Conservation (phyloP, 2,329 filamentous ascomycete species). For the Aspergillus sp. region DNA sequence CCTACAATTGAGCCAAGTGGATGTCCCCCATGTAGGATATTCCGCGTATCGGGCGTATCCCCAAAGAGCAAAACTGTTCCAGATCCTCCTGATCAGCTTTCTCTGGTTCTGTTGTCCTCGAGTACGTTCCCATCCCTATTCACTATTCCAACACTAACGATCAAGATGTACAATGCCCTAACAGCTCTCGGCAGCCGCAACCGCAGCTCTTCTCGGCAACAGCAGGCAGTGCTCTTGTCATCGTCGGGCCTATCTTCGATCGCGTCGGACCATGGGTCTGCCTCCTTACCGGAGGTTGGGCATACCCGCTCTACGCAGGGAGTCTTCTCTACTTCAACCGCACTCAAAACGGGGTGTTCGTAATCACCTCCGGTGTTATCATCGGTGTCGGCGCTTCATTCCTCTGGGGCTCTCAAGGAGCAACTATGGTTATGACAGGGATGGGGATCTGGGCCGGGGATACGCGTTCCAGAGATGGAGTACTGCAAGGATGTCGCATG, state of each 20-base stretch:
- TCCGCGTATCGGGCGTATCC: too few relatives aligned
- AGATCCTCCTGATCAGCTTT: slow-evolving; percentile 50
- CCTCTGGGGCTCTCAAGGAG: neutral
- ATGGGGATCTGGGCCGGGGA: slow-evolving; percentile 62
- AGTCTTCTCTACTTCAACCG: slow-evolving; percentile 47
- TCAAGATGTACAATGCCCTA: slow-evolving; percentile 52
- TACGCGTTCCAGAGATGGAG: slow-evolving; percentile 65
- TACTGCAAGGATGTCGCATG: slow-evolving; percentile 37
- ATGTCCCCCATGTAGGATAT: too few relatives aligned
- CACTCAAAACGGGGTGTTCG: slow-evolving; percentile 36
- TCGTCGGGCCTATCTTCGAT: slow-evolving; percentile 47
- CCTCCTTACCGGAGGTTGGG: slow-evolving; percentile 48
- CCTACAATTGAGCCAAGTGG: too few relatives aligned
- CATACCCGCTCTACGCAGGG: slow-evolving; percentile 48
- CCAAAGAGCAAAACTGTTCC: slow-evolving; percentile 20
- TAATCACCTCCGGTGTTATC: neutral
- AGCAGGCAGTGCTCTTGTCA: slow-evolving; percentile 45
- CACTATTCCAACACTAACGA: slow-evolving; percentile 16
- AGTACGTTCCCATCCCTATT: too few relatives aligned
- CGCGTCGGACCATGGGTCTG: slow-evolving; percentile 44
- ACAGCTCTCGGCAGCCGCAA: slow-evolving; percentile 47
- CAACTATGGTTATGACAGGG: slow-evolving; percentile 40
- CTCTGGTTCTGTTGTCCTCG: slow-evolving; percentile 46
- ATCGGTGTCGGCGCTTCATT: neutral
- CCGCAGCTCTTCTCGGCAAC: slow-evolving; percentile 46